These are phyloP conservation scores for Paraurostyla sp. DNA, from an alignment of 73 alveolate genomes.

Conservation along the genomic window DNA sequence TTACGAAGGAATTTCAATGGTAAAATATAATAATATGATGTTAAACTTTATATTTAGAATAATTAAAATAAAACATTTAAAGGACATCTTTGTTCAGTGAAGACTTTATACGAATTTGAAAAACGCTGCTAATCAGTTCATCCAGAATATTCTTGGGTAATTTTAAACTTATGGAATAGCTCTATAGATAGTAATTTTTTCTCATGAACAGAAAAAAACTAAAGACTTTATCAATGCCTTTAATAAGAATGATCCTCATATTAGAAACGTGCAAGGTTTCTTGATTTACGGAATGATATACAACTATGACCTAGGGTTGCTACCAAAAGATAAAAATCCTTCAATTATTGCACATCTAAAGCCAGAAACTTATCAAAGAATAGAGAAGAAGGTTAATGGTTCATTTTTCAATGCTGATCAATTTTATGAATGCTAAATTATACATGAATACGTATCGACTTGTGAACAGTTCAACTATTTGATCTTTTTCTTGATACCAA, in stretches of 20 bases:
- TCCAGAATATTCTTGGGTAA: neutral
- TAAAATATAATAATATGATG: neutral
- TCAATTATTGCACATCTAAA: neutral
- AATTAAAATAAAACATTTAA: neutral
- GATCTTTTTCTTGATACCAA: conserved; percentile 5
- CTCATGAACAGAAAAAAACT: neutral
- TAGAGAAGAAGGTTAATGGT: neutral
- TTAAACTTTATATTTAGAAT: neutral
- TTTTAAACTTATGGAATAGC: neutral
- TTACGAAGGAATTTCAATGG: neutral
- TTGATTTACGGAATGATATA: neutral
- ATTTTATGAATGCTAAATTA: neutral
- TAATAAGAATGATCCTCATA: neutral
- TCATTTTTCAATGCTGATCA: neutral
- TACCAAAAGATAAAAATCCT: neutral
- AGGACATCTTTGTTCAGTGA: conserved; percentile 15
- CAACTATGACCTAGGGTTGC: neutral
- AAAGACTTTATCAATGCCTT: neutral
- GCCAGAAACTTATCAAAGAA: neutral
- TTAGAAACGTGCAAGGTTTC: neutral
- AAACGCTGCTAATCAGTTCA: neutral
- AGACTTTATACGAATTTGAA: neutral
- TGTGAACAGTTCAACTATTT: conserved; percentile 24
- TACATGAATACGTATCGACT: neutral
- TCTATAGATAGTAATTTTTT: neutral